A percentile compares a stretch with the other conserved stretches of the same genome.
phyloP scores from a whole-genome alignment of 2,329 filamentous ascomycete species.

The Colletotrichum simmondsii region DNA sequence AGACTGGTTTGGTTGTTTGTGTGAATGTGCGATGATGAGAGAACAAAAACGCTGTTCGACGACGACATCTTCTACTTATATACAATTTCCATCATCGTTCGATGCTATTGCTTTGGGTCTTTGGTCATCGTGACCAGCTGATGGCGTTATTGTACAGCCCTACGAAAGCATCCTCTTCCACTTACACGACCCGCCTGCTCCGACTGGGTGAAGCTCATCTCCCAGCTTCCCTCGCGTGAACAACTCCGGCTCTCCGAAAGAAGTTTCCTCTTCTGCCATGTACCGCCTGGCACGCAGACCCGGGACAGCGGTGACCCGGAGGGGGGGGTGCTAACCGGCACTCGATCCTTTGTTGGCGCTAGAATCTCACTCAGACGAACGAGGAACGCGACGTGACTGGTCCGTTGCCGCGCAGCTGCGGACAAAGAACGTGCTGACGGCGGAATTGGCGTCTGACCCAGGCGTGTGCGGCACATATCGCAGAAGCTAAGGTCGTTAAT shows the following conservation, averaged over 20 bases:
- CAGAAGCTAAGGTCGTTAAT: neutral
- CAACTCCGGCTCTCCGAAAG: neutral
- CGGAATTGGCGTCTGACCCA: neutral
- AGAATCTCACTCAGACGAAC: neutral
- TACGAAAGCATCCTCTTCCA: conserved; percentile 23
- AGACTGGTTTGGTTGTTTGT: neutral
- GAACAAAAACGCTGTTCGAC: neutral
- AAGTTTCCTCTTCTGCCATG: neutral
- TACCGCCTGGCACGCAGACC: neutral
- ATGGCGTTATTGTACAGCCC: conserved; percentile 19
- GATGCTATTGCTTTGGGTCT: neutral
- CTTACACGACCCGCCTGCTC: neutral
- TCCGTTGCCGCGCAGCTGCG: conserved; percentile 8
- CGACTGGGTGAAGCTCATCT: neutral
- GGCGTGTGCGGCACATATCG: neutral
- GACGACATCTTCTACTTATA: neutral
- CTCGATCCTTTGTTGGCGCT: neutral
- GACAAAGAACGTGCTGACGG: neutral
- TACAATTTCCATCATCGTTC: neutral
- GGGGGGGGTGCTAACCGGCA: neutral
- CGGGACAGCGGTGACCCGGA: neutral
- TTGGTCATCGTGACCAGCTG: neutral
- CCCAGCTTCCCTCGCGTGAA: neutral
- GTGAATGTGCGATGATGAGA: conserved; percentile 12
- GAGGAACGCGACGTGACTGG: neutral